Base-by-base conservation (phyloP, 1,139 yeast genomes). In the Sugiyamaella xylanicola region DNA sequence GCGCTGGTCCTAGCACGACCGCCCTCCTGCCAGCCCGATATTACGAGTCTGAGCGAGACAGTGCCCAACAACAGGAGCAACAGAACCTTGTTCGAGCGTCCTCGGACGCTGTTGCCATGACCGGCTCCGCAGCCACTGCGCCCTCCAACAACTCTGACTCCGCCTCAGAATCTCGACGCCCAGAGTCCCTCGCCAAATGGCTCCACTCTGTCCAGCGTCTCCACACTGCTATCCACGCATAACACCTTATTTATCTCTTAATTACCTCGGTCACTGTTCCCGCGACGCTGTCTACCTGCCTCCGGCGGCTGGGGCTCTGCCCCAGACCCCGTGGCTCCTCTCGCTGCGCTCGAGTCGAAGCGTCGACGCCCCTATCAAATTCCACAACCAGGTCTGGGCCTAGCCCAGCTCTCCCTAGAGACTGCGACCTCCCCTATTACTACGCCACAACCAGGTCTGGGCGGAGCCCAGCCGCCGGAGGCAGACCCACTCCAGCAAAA, bases 81-180 rank as follows among this genome's bases (percentile, higher is more conserved):
- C 37, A 52, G 36, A 46, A 52, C 15, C 51, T 52, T n/a, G 51
- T 52, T 36, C 48, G 37, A 15, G 32, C 22, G 15, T 52, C 55
- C 11, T 32, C 55, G 29, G 46, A 48, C 16, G 52, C 47, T n/a
- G 52, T 41, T 4, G 52, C 52, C 39, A 32, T 35, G 35, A 15
- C 46, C 15, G 16, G 36, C 37, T 8, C 3, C 2, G 9, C 49
- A 3, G 2, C 35, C 22, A 35, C 20, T 8, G 15, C 42, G 15
- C 4, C 8, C 15, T 4, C 37, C 37, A 4, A 8, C 15, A n/a
- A 8, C 37, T 8, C 37, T 4, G 15, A 4, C 5, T 8, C 50
- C 36, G 32, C n/a, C 7, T 17, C 42, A 4, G 7, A 16, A 11
- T 17, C 21, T 25, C 36, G 21, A 9, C 50, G 50, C n/a, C 22